Base-by-base conservation (phyloP, 2,329 filamentous ascomycete species). In the Ramularia collo-cygni region DNA sequence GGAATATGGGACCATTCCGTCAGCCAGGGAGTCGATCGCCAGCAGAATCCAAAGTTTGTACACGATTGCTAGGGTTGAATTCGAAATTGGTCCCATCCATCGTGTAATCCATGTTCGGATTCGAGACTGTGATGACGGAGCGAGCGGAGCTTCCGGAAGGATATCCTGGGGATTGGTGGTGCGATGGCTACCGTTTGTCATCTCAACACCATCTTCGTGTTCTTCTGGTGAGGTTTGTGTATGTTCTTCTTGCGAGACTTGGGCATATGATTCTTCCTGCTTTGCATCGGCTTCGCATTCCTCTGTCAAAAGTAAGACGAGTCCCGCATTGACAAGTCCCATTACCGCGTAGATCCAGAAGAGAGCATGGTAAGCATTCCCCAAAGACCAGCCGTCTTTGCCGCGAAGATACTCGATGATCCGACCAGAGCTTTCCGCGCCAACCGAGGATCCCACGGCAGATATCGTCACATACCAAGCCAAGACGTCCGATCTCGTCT, bases 1-100 rank as follows among this genome's bases (percentile, higher is more conserved):
- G 8, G 63, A 62, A 51, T 62, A 64, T 12, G 61, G 76, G 3
- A 79, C 80, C 57, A 89, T 72, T 2, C 84, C 83, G 14, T 60
- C 58, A 1, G 81, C 82, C 41, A 87, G 74, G 0, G 78, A 75
- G 57, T 88, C 83, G 4, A 87, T 54, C 1, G 72, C 73, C 51
- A 87, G 82, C 1, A 90, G 65, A 6, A 82, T 61, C 54, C 79
- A 83, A 0, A 90, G 67, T 35, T 77, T 75, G 37, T 74, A 58
- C 4, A 84, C 65, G 19, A 79, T 68, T 1, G 64, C 53, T 5
- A 71, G 63, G 26, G 72, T 79, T n/a, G 74, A 65, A 2, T 60
- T 62, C 4, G 76, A 77, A 14, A 87, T 76, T 2, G 72, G 64
- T 1, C 77, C 72, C n/a, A 77, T 56, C 39, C 47, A 52, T n/a